Evolutionary conservation across 768 basidiomycete genomes (phyloP).

Genomic region (Leccinum ochraceum): DNA sequence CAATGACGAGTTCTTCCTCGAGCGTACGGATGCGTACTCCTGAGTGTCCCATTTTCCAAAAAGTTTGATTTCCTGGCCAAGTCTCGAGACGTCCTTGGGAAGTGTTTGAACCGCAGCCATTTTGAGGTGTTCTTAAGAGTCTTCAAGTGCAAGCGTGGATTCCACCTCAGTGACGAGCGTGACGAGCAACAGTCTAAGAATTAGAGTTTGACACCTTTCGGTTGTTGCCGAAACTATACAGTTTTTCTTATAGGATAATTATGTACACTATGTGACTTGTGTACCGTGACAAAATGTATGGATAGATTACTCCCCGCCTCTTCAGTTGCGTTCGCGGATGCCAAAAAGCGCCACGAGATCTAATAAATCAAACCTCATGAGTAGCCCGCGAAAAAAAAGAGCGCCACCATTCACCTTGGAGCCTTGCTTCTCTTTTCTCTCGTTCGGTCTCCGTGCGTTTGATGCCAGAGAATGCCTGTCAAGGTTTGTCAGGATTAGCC

Average conservation of each 20-base stretch:
- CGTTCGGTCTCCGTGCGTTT: slow-evolving; percentile 72
- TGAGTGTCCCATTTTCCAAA: slow-evolving; percentile 99
- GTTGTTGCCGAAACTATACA: slow-evolving; percentile 32
- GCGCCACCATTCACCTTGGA: slow-evolving; percentile 58
- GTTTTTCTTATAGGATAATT: slow-evolving; percentile 15
- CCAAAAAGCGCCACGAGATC: slow-evolving; percentile 65
- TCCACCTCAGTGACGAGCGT: slow-evolving; percentile 22
- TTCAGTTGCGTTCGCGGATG: slow-evolving; percentile 30
- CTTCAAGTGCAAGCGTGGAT: slow-evolving; percentile 20
- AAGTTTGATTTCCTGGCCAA: slow-evolving; percentile 88
- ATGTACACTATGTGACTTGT: slow-evolving; percentile 1
- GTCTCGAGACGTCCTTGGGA: slow-evolving; percentile 78
- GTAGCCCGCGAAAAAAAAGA: neutral
- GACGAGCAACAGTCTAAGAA: neutral
- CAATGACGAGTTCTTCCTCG: slow-evolving; percentile 10
- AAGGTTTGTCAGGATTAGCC: neutral
- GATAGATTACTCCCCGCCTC: neutral
- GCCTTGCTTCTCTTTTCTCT: slow-evolving; percentile 76
- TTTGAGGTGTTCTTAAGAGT: slow-evolving; percentile 42
- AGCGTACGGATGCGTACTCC: slow-evolving; percentile 61
- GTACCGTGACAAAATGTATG: neutral
- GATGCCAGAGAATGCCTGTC: slow-evolving; percentile 83
- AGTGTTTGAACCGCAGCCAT: slow-evolving; percentile 73
- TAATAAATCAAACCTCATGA: slow-evolving; percentile 23
- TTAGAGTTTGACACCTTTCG: slow-evolving; percentile 31